A percentile compares a stretch with the other conserved stretches of the same genome.
These are phyloP conservation scores for Pyrus pyrifolia DNA, from an alignment of 306 rosid species.

Conservation along the genomic window DNA sequence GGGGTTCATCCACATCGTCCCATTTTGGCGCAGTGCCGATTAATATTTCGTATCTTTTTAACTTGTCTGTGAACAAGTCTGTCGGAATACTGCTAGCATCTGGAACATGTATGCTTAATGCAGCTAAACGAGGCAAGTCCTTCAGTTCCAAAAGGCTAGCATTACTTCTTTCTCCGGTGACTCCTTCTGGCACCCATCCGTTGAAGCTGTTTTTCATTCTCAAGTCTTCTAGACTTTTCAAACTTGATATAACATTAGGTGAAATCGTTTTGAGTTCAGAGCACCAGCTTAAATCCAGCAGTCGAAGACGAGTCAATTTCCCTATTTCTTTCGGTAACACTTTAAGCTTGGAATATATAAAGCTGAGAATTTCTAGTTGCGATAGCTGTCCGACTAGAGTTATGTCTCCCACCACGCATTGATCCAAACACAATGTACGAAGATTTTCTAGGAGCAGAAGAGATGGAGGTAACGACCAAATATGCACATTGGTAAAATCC, in stretches of 20 bases:
- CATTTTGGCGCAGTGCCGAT: constrained; percentile 21
- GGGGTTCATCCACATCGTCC: neutral
- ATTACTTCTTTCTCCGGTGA: neutral
- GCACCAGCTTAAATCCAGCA: constrained; percentile 33
- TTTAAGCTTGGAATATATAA: constrained; percentile 17
- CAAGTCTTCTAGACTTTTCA: constrained; percentile 31
- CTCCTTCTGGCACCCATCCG: constrained; percentile 16
- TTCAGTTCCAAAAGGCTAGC: constrained; percentile 24
- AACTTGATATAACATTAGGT: constrained; percentile 10
- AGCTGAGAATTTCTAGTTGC: constrained; percentile 36
- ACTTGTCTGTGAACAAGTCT: constrained; percentile 13
- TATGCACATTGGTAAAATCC: neutral
- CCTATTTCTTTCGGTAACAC: constrained; percentile 23
- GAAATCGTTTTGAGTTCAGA: constrained; percentile 26
- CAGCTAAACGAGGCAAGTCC: constrained; percentile 6
- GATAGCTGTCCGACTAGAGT: constrained; percentile 24
- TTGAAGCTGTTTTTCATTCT: constrained; percentile 18
- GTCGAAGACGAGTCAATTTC: constrained; percentile 17
- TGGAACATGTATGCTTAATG: constrained; percentile 24
- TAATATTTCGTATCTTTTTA: constrained; percentile 19
- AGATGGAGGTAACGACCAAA: constrained; percentile 4
- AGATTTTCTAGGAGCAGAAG: neutral
- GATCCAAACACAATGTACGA: constrained; percentile 28
- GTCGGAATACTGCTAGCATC: neutral
- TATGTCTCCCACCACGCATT: constrained; percentile 9